Evolutionary conservation across 2,329 filamentous ascomycete genomes (phyloP), one percentile per base, ranked within the genome.

Genomic region (Basipetospora chlamydospora): DNA sequence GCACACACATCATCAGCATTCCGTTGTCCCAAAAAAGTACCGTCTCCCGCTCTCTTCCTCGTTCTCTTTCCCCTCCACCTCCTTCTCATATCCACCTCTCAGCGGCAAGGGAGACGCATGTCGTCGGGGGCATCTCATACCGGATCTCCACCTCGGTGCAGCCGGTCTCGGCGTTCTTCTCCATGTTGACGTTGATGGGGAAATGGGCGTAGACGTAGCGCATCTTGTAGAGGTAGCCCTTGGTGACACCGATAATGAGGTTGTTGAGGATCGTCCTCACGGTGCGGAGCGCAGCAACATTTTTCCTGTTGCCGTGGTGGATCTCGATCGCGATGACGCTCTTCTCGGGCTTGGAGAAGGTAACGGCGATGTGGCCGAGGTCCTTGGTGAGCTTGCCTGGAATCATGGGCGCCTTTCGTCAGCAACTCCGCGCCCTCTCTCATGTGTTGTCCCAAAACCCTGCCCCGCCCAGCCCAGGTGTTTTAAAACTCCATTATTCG

Each of bases 171-270:
- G 65, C 63, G 77, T 88, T 88, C 81, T 95, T 87, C 57, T 94
- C 86, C 52, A 98, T 67, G 76, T 95, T 96, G 72, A 98, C 88
- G 77, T 98, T 98, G 85, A 98, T 98, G 68, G 90, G 90, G 63
- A 98, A 98, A 80, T 98, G 90, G 63, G 90, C 90, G 66, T 98
- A 98, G 67, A 98, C 90, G 73, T 98, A 98, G 59, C 92, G 85
- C 88, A 98, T 96, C 84, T 98, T 98, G 82, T 98, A 98, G 74
- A 92, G 92, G 84, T 81, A 98, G 53, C 90, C 90, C 75, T 88
- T 93, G 64, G 90, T 98, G 51, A 98, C 90, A 66, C 90, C 90
- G 56, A 87, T 79, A 66, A 98, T 83, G 70, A 98, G 64, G 81
- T 98, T 98, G 77, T 92, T 84, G 76, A 98, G 93, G 67, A 96